Conservation (phyloP, 2,329 filamentous ascomycete genomes). For the Arthrobotrys pseudoclavata region DNA sequence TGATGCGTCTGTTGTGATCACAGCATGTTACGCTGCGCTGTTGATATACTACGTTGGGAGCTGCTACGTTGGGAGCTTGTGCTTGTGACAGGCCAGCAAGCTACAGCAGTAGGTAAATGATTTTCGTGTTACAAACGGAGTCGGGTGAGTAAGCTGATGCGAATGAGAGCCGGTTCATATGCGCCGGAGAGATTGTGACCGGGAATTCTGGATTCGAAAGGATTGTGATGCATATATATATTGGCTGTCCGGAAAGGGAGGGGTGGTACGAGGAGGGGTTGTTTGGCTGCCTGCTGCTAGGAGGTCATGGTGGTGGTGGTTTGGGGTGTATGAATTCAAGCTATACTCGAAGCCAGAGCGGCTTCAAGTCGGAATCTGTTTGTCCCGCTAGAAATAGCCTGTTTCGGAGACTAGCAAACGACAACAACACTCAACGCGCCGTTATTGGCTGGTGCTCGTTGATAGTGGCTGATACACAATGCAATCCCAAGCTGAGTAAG, state of each 20-base stretch:
- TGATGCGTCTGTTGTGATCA: slow-evolving; percentile 1
- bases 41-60: neutral
- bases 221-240: slow-evolving; percentile 11
- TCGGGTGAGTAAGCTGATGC: slow-evolving; percentile 16
- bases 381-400: slow-evolving; percentile 20
- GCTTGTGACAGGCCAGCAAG: slow-evolving; percentile 7
- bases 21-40: slow-evolving; percentile 15
- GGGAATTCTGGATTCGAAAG: neutral
- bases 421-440: slow-evolving; percentile 29
- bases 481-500: neutral
- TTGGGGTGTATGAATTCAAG: slow-evolving; percentile 10
- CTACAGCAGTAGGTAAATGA: neutral
- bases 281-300: slow-evolving; percentile 27
- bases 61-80: neutral
- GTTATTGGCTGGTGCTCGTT: slow-evolving; percentile 3
- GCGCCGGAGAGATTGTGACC: neutral
- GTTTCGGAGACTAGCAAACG: neutral
- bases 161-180: neutral
- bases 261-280: slow-evolving; percentile 17
- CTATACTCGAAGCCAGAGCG: slow-evolving; percentile 12
- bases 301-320: slow-evolving; percentile 4
- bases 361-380: slow-evolving; percentile 13
- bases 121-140: slow-evolving; percentile 25
- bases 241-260: neutral
- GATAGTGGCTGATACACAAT: neutral